Base-by-base conservation (phyloP, 495 filamentous ascomycete species). In the Corynascus novoguineensis region DNA sequence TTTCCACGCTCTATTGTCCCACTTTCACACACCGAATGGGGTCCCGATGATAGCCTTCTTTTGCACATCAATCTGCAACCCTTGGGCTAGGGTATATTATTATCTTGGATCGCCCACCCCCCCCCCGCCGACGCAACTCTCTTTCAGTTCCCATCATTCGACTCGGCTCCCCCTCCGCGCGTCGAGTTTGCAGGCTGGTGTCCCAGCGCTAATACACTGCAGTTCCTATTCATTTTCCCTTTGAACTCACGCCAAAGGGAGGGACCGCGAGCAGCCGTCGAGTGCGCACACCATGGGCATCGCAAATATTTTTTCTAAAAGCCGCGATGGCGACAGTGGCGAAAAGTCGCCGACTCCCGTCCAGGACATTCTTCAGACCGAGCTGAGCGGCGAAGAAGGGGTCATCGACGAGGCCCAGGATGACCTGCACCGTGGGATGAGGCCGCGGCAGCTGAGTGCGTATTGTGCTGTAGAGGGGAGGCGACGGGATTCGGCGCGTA, bases 371-470 rank as follows among this genome's bases (percentile, higher is more conserved):
- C 49, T 29, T 19, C 32, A 22, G 14, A 53, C 11, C 19, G 54
- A 38, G 9, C 48, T 40, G 24, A 55, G 37, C 57, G 57, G 55
- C 53, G 62, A 61, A 29, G 62, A 64, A 53, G 62, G 51, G 38
- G 49, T 56, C 21, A 57, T 54, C 50, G 61, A 60, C 7, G 60
- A 63, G n/a, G 60, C 25, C 37, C 42, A 57, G 28, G 68, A 70
- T 61, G 69, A 71, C 57, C 53, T 71, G 31, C 69, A 70, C 48
- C 65, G 69, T 14, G 69, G 57, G 6, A 71, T 71, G 69, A 70
- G 66, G 65, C 69, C 69, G 19, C 61, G 69, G 17, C 67, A 71
- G 31, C 57, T 71, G 40, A 71, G 68, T 71, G 29, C 48, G 64
- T 60, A 25, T 49, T 25, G 17, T 17, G 10, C 10, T 34, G 22